phyloP scores from a whole-genome alignment of 257 asterid genomes.

The Penstemon eatonii region DNA sequence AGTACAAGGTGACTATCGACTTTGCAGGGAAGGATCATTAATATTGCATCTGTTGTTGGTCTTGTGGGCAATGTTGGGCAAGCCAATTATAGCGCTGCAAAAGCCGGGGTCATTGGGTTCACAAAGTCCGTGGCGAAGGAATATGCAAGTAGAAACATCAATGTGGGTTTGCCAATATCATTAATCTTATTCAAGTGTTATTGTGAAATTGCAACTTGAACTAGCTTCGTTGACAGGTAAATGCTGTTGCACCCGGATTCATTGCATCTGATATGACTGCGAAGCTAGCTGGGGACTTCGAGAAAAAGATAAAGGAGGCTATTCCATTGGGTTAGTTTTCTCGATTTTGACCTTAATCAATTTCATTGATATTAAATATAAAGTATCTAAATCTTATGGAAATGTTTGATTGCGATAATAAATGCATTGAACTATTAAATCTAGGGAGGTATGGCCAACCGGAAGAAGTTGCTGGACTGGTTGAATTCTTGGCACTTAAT shows the following conservation, averaged over 20 bases:
- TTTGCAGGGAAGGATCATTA: constrained; percentile 88
- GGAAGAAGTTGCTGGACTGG: constrained; percentile 61
- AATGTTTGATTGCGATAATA: constrained; percentile 6
- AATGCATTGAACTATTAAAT: constrained; percentile 12
- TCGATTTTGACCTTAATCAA: constrained; percentile 3
- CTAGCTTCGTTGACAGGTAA: constrained; percentile 53
- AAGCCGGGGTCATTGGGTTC: constrained; percentile 96
- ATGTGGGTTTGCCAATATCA: constrained; percentile 45
- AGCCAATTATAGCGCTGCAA: constrained; percentile 97
- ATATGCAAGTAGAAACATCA: constrained; percentile 84
- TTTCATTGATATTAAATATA: not conserved
- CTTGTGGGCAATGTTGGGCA: constrained; percentile 93
- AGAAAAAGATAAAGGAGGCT: constrained; percentile 74
- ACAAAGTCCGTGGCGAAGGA: constrained; percentile 95
- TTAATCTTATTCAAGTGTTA: constrained; percentile 1
- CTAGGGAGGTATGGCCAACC: constrained; percentile 66
- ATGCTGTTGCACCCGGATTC: constrained; percentile 97
- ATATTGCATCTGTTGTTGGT: constrained; percentile 93
- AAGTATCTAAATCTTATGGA: not conserved
- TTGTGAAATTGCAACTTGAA: constrained; percentile 7
- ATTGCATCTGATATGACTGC: constrained; percentile 93
- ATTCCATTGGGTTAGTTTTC: constrained; percentile 76
- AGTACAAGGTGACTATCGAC: constrained; percentile 14
- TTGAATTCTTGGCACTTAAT: constrained; percentile 56
- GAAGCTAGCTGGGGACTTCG: constrained; percentile 71